Conservation (phyloP, 2,329 filamentous ascomycete species). For the Penicillium sp. region DNA sequence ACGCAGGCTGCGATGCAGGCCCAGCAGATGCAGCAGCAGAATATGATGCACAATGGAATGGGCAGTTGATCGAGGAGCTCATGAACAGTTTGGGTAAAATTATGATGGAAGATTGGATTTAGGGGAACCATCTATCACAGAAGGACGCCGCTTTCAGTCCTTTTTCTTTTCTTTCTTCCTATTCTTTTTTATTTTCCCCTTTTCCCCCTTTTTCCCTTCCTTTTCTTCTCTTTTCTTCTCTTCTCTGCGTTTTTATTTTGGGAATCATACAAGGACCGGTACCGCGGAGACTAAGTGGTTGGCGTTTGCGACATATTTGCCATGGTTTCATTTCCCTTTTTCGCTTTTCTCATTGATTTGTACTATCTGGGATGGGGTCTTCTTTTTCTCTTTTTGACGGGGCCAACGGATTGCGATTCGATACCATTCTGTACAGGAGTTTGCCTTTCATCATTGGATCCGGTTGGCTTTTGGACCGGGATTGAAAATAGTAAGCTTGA, state of each 20-base stretch:
- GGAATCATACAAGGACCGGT: conserved; percentile 25
- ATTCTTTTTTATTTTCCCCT: conserved; percentile 3
- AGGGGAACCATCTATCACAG: background rate
- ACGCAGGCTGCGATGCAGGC: conserved; percentile 33
- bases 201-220: too few species aligned
- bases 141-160: conserved; percentile 4
- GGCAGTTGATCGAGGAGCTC: conserved; percentile 24
- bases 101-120: conserved; percentile 1
- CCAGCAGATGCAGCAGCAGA: conserved; percentile 40
- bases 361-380: conserved; percentile 5
- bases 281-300: conserved; percentile 21
- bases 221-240: too few species aligned
- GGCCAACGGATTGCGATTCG: conserved; percentile 28
- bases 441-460: conserved; percentile 21
- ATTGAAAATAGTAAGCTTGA: conserved; percentile 16
- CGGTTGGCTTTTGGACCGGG: conserved; percentile 8
- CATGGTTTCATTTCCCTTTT: conserved; percentile 19
- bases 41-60: conserved; percentile 42
- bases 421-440: conserved; percentile 37
- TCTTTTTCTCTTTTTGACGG: conserved; percentile 14
- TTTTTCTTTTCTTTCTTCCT: background rate
- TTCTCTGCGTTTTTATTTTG: conserved; percentile 7
- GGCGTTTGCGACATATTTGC: conserved; percentile 21
- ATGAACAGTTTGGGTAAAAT: background rate
- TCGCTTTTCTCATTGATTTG: conserved; percentile 12